Conservation (phyloP, 768 basidiomycete species). For the Amanita fuliginea region DNA sequence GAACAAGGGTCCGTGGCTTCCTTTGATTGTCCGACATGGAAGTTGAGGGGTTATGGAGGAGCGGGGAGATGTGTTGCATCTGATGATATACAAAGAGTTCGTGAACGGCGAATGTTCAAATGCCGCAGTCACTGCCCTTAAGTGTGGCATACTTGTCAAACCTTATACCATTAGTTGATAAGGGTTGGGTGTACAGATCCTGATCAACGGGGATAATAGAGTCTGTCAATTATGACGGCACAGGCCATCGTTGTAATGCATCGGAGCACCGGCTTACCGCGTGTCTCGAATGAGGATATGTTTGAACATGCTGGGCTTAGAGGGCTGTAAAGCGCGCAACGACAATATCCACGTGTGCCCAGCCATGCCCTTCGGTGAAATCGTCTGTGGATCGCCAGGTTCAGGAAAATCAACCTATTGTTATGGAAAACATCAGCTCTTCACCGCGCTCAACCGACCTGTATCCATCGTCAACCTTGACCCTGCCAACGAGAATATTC, state of each 20-base stretch:
- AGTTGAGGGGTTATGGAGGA: no score
- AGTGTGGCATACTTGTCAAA: no score
- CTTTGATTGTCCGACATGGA: background rate
- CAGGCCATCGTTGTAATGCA: no score
- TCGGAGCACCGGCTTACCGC: no score
- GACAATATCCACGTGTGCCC: background rate
- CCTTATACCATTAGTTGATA: no score
- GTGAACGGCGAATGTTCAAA: background rate
- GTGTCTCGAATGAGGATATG: no score
- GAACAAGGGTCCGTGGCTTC: conserved; percentile 35
- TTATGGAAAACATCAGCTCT: conserved; percentile 80
- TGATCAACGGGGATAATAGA: no score
- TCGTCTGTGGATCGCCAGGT: conserved; percentile 80
- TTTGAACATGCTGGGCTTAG: no score
- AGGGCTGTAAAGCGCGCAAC: no score
- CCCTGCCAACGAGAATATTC: conserved; percentile 82
- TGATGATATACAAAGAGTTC: background rate
- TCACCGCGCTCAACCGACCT: conserved; percentile 76
- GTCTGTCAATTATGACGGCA: no score
- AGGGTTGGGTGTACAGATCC: no score
- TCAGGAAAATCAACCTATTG: conserved; percentile 87
- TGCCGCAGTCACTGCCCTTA: no score
- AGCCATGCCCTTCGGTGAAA: conserved; percentile 77
- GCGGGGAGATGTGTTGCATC: background rate
- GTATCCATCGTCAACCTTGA: conserved; percentile 92